Evolutionary conservation across 305 asterid genomes (phyloP), one percentile per base, ranked within the genome.

Genomic region (Rubia occidens): DNA sequence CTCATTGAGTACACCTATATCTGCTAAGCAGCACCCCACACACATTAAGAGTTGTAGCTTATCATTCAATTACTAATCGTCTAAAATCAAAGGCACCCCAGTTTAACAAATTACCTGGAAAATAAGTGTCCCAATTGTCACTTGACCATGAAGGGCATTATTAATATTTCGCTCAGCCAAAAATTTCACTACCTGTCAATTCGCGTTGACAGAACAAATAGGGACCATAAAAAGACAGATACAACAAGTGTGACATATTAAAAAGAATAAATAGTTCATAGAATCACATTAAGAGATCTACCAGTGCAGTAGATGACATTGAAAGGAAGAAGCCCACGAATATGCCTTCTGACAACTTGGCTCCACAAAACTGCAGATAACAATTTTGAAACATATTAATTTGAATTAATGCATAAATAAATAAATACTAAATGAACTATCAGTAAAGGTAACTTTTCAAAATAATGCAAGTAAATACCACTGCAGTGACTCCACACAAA

Each of bases 251-350:
- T 49, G 45, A 66, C 35, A 59, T 26, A 60, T 39, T 44, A 55
- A 47, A 35, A 70, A 32, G 60, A 68, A 40, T 45, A 79, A 70
- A 49, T 70, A 63, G 40, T 42, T 37, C 11, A 64, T 45, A 71
- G 63, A 39, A 54, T 61, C 54, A 62, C 51, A 26, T 66, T 56
- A 18, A 74, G 76, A 37, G 32, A 74, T 17, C 39, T 84, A 93
- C 98, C 91, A 93, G 87, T 71, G 96, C 97, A 21, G 98, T 93
- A 74, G 97, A 93, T 53, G 98, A 93, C 98, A 93, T 90, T 56
- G 98, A 93, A 73, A 93, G 92, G 78, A 93, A 93, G 77, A 92
- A 87, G 73, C 97, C 98, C 61, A 93, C 86, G 80, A 93, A 93
- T 53, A 93, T 85, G 71, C 98, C 98, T 79, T 93, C 97, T 29